phyloP scores from a whole-genome alignment of 2,329 filamentous ascomycete species.

The Polychaeton citri region DNA sequence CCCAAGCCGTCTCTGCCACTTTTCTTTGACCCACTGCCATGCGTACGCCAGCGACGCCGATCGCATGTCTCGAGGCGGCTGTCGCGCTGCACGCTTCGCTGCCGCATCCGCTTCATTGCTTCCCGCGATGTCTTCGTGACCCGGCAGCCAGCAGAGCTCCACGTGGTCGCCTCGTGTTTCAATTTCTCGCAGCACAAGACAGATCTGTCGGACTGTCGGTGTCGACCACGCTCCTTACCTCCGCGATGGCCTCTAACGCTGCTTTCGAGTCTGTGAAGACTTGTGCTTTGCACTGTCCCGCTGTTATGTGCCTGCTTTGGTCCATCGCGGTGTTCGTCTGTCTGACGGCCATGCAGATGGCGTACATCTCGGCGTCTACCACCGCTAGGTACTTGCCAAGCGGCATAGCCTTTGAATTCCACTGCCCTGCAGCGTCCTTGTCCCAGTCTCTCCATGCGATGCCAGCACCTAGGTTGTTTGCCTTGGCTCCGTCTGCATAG shows the following conservation, averaged over 20 bases:
- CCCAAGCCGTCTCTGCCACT: conserved; percentile 1
- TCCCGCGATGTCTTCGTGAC: not conserved
- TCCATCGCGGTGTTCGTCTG: not conserved
- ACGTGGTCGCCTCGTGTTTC: conserved; percentile 1
- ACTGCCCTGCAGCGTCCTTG: conserved; percentile 1
- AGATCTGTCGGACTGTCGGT: conserved; percentile 1
- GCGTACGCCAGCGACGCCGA: conserved; percentile 2
- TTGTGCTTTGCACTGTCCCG: conserved; percentile 1
- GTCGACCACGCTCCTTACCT: conserved; percentile 1
- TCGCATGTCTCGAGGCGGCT: conserved; percentile 1
- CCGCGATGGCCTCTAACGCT: conserved; percentile 1
- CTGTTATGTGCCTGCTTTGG: too few relatives aligned
- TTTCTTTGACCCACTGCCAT: conserved; percentile 1
- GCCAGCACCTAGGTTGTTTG: conserved; percentile 1
- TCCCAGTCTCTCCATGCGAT: conserved; percentile 1
- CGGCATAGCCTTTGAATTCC: conserved; percentile 1
- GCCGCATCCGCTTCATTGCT: not conserved
- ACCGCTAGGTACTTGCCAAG: conserved; percentile 1
- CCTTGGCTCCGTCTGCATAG: not conserved
- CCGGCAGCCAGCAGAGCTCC: not conserved
- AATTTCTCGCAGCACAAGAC: not conserved
- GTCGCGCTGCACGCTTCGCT: conserved; percentile 1
- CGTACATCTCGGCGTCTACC: conserved; percentile 1
- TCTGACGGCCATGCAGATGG: conserved; percentile 1
- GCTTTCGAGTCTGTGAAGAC: conserved; percentile 1